Percentiles rank a stretch among this genome's conserved stretches.
phyloP scores from a whole-genome alignment of 768 basidiomycete species.

The Jaapia argillacea region DNA sequence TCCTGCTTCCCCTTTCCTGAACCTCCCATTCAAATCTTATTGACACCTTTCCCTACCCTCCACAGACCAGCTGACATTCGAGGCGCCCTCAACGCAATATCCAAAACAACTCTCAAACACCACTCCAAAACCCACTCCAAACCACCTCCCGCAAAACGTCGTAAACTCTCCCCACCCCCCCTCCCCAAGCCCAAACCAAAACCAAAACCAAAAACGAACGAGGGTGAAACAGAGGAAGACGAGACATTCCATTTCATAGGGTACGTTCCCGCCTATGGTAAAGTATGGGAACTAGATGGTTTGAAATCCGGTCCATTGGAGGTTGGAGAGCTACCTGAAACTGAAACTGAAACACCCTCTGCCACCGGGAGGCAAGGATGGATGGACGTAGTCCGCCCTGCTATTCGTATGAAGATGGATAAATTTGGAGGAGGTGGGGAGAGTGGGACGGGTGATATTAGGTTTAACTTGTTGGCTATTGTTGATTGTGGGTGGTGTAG shows the following conservation, averaged over 20 bases:
- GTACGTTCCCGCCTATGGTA: conserved; percentile 50
- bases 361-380: conserved; percentile 23
- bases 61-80: conserved; percentile 48
- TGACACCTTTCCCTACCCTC: not conserved
- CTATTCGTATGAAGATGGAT: conserved; percentile 50
- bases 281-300: conserved; percentile 66
- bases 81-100: conserved; percentile 36
- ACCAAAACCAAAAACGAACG: conserved; percentile 13
- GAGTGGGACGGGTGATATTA: conserved; percentile 31
- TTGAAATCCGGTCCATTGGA: conserved; percentile 53
- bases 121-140: conserved; percentile 28
- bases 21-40: conserved; percentile 1
- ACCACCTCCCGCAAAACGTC: conserved; percentile 27
- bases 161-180: conserved; percentile 13
- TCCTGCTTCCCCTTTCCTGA: too few relatives aligned
- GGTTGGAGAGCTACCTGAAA: conserved; percentile 45
- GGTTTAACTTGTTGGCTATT: conserved; percentile 53
- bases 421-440: conserved; percentile 38
- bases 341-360: conserved; percentile 4
- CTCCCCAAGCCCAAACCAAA: conserved; percentile 9
- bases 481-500: conserved; percentile 39
- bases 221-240: conserved; percentile 20
- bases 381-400: conserved; percentile 56
- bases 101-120: conserved; percentile 33
- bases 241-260: conserved; percentile 58